Evolutionary conservation across 1,139 yeast genomes (phyloP), one percentile per base, ranked within the genome.

Genomic region (Nakaseomyces delphensis): DNA sequence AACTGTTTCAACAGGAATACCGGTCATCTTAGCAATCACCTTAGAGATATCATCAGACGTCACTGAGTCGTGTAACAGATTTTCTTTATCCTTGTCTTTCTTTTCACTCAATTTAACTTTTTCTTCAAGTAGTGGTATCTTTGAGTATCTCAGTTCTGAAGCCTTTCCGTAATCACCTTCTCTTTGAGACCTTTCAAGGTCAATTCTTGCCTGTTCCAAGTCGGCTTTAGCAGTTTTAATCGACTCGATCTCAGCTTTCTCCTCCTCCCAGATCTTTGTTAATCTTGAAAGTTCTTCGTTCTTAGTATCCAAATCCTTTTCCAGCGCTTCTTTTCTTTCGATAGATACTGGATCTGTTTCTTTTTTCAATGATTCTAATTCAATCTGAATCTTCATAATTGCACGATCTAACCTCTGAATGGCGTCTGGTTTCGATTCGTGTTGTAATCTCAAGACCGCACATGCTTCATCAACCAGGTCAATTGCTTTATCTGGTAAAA

Each of bases 381-480:
- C 98, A 53, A 91, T 91, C 63, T 89, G 91, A 48, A 91, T 82
- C 2, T 96, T 91, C 93, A 91, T 86, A 40, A 89, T 81, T 30
- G 79, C 74, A 48, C 97, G 77, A 60, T 91, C 98, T 45, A 91
- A 71, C 39, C 80, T 84, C 53, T 89, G 91, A 43, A 91, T 84
- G 3, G 91, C 86, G 58, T 91, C 98, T 0, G 98, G 98, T 61
- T 87, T 87, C 2, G 96, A 85, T 65, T 91, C 98, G 60, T 91
- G 97, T 63, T 91, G 98, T 48, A 91, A 69, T 50, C 98, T 71
- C 48, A 91, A 70, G 0, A 95, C 94, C 1, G 96, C 91, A 65
- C 97, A 87, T 0, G 98, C 97, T 60, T 91, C 98, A 64, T 91
- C 98, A 2, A 91, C 93, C 53, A 91, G 72, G 64, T 91, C 97